Evolutionary conservation across 2,329 filamentous ascomycete species (phyloP), one percentile per base, ranked within the genome.

Genomic region (Lachnellula cervina): DNA sequence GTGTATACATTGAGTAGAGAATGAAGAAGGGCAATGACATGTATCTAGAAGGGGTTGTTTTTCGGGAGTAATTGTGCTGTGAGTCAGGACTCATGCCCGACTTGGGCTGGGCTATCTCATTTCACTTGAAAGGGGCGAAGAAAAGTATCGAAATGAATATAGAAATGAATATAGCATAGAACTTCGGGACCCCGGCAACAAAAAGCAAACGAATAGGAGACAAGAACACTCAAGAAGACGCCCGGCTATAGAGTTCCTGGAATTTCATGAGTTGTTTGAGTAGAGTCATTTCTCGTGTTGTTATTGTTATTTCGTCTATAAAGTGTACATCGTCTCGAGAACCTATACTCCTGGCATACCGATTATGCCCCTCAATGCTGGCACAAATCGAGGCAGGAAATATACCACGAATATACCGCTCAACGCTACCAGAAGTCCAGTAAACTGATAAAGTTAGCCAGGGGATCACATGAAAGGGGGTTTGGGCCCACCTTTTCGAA

Each of bases 401-500:
- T 80, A 81, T 32, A 79, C 73, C 37, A 70, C 64, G 65, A 77
- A 80, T 17, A 81, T 67, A n/a, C 74, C 72, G 42, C 67, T 67
- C 28, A 78, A 66, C 6, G 79, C 78, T 43, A 80, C 70, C 21
- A 74, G 37, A 35, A 82, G 64, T 1, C 79, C 79, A 28, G 76
- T 78, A 54, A 80, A 67, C 77, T 32, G 42, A 19, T 35, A 37
- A 47, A 17, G 48, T 63, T 52, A 59, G 48, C 49, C 19, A 13
- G 6, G 3, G 44, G 47, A 21, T 19, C 40, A n/a, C 7, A 19
- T 47, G 11, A 11, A 35, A 21, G 14, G 34, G 3, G 5, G 11
- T 37, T 34, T 17, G 25, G 51, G 70, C 79, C 67, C 66, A 89
- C 87, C 87, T 97, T 99, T 76, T 99, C 94, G 66, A 95, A 86